A percentile compares a stretch with the other conserved stretches of the same genome.
These are phyloP conservation scores for Kwoniella dejecticola DNA, from an alignment of 768 basidiomycete genomes.

Conservation along the genomic window DNA sequence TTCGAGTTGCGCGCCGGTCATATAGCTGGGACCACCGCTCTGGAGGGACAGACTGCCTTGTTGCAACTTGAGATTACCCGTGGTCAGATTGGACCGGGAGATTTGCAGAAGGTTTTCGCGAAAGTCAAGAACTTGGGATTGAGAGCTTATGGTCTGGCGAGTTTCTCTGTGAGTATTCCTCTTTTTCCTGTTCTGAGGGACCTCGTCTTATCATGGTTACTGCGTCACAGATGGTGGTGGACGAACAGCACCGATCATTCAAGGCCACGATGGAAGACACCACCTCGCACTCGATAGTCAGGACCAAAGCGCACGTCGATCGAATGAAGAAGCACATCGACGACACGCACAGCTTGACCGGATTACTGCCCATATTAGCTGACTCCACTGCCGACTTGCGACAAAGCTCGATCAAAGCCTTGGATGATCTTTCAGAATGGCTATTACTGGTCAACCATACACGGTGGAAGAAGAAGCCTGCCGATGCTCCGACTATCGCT, in stretches of 20 bases:
- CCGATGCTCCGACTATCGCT: slow-evolving; percentile 19
- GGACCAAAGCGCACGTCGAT: slow-evolving; percentile 7
- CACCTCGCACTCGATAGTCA: slow-evolving; percentile 2
- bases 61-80: slow-evolving; percentile 52
- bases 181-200: too few species aligned
- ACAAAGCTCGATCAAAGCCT: slow-evolving; percentile 21
- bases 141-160: slow-evolving; percentile 38
- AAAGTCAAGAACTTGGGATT: slow-evolving; percentile 42
- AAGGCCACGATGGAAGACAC: slow-evolving; percentile 13
- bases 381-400: slow-evolving; percentile 44
- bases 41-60: slow-evolving; percentile 41
- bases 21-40: slow-evolving; percentile 32
- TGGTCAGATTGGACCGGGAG: slow-evolving; percentile 47
- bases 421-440: slow-evolving; percentile 49
- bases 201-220: too few species aligned
- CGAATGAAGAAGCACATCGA: slow-evolving; percentile 27
- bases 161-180: slow-evolving; percentile 44
- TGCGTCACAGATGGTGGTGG: too few species aligned
- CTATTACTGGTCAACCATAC: slow-evolving; percentile 48
- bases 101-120: slow-evolving; percentile 44
- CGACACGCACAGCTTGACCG: slow-evolving; percentile 36
- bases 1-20: slow-evolving; percentile 32
- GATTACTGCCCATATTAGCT: slow-evolving; percentile 51
- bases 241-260: slow-evolving; percentile 26
- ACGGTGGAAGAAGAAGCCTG: slow-evolving; percentile 38